Percentiles rank a stretch among this genome's conserved stretches.
Evolutionary conservation across 805 yeast species (phyloP).

Genomic region (Schwanniomyces pseudopolymorphus): DNA sequence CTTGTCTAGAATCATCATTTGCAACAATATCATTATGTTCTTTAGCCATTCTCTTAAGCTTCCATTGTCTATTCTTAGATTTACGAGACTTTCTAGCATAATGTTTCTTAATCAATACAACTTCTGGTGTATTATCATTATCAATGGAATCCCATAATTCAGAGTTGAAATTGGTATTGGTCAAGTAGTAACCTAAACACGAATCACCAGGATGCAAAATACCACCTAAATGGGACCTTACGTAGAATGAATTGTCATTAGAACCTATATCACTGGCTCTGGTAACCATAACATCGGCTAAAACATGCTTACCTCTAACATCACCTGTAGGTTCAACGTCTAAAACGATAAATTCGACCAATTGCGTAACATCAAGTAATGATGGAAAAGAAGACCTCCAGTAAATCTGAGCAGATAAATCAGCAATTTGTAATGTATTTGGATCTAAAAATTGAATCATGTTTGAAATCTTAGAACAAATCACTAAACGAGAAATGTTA

Average conservation of each 20-base stretch:
- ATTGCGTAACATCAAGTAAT: slow-evolving; percentile 69
- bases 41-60: slow-evolving; percentile 94
- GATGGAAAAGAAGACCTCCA: slow-evolving; percentile 84
- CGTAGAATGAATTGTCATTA: slow-evolving; percentile 78
- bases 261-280: slow-evolving; percentile 84
- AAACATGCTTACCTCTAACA: slow-evolving; percentile 69
- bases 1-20: slow-evolving; percentile 64
- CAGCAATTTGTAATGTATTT: slow-evolving; percentile 72
- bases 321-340: slow-evolving; percentile 93
- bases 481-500: slow-evolving; percentile 72
- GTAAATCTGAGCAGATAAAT: slow-evolving; percentile 65
- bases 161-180: slow-evolving; percentile 85
- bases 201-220: slow-evolving; percentile 96
- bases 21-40: slow-evolving; percentile 91
- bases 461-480: slow-evolving; percentile 84
- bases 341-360: slow-evolving; percentile 83
- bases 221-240: slow-evolving; percentile 91
- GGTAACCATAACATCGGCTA: slow-evolving; percentile 92
- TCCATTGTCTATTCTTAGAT: slow-evolving; percentile 81
- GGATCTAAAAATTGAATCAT: slow-evolving; percentile 87
- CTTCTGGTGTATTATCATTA: slow-evolving; percentile 72
- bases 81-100: slow-evolving; percentile 78
- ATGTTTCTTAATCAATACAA: slow-evolving; percentile 82
- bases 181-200: slow-evolving; percentile 84
- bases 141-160: slow-evolving; percentile 75